Conservation (phyloP, 2,329 filamentous ascomycete genomes). For the Xylaria sp. region DNA sequence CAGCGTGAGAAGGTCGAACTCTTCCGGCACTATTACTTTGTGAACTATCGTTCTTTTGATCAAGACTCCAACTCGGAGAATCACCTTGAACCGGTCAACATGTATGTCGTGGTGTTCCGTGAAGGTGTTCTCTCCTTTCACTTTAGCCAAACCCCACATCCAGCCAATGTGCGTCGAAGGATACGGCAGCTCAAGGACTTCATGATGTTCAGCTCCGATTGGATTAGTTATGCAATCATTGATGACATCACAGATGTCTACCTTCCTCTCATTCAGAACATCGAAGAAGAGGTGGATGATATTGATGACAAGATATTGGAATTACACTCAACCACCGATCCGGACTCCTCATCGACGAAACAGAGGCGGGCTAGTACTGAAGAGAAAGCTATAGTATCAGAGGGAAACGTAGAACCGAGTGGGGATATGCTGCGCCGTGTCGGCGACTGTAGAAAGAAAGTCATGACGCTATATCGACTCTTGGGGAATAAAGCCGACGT, state of each 20-base stretch:
- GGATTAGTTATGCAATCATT: slow-evolving; percentile 98
- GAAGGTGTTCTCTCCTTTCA: slow-evolving; percentile 97
- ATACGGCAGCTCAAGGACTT: slow-evolving; percentile 96
- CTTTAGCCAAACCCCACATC: slow-evolving; percentile 94
- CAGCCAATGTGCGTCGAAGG: slow-evolving; percentile 91
- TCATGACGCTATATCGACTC: slow-evolving; percentile 93
- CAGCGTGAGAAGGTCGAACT: slow-evolving; percentile 97
- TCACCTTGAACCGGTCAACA: slow-evolving; percentile 94
- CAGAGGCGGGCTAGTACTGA: slow-evolving; percentile 51
- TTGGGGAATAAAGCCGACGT: slow-evolving; percentile 98
- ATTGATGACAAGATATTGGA: slow-evolving; percentile 92
- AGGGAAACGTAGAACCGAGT: slow-evolving; percentile 60
- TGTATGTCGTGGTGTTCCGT: slow-evolving; percentile 96
- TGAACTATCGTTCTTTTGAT: slow-evolving; percentile 98
- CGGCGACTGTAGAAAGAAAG: slow-evolving; percentile 94
- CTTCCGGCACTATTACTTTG: slow-evolving; percentile 97
- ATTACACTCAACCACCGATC: slow-evolving; percentile 72
- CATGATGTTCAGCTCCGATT: slow-evolving; percentile 90
- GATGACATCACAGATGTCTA: slow-evolving; percentile 99
- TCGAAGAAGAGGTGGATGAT: slow-evolving; percentile 96
- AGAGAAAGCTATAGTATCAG: slow-evolving; percentile 59
- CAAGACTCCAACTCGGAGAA: slow-evolving; percentile 90
- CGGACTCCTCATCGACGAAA: slow-evolving; percentile 52
- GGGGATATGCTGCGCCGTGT: slow-evolving; percentile 91
- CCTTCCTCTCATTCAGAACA: slow-evolving; percentile 87